Evolutionary conservation across 108 stramenopile genomes (phyloP).

Genomic region (Discostella pseudostelligera): DNA sequence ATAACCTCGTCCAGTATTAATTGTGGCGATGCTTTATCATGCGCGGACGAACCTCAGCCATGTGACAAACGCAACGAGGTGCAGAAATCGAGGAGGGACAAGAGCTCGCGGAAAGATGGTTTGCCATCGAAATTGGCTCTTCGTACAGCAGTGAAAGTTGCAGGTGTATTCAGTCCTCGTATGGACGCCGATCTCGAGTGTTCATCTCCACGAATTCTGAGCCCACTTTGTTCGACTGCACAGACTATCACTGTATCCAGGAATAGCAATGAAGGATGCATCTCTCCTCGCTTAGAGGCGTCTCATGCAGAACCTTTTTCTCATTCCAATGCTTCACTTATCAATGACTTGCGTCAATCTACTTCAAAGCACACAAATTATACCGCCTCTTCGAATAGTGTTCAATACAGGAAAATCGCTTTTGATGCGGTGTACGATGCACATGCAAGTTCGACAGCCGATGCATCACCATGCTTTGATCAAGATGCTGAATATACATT

Average conservation of each 20-base stretch:
- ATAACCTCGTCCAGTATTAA: conserved; percentile 4
- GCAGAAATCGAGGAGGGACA: conserved; percentile 3
- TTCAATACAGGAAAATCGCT: conserved; percentile 40
- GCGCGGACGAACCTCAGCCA: conserved; percentile 7
- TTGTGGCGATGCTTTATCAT: conserved; percentile 10
- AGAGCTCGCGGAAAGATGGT: conserved; percentile 26
- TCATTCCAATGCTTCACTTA: conserved; percentile 18
- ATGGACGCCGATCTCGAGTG: conserved; percentile 70
- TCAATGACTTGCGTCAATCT: conserved; percentile 22
- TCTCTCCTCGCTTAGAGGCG: conserved; percentile 14
- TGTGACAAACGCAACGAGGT: background rate
- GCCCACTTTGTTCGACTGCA: conserved; percentile 78
- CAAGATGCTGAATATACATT: conserved; percentile 74
- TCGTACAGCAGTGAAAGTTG: conserved; percentile 66
- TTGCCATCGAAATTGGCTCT: conserved; percentile 79
- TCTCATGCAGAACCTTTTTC: conserved; percentile 25
- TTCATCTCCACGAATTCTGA: conserved; percentile 53
- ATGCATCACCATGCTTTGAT: conserved; percentile 48
- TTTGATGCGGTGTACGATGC: conserved; percentile 36
- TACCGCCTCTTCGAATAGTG: conserved; percentile 27
- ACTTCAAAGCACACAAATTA: conserved; percentile 35
- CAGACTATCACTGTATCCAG: conserved; percentile 58
- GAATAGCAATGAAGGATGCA: conserved; percentile 1
- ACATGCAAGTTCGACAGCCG: conserved; percentile 4
- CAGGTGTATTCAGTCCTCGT: conserved; percentile 76